phyloP scores from a whole-genome alignment of 2,329 filamentous ascomycete genomes.

The Cryphonectria naterciae region DNA sequence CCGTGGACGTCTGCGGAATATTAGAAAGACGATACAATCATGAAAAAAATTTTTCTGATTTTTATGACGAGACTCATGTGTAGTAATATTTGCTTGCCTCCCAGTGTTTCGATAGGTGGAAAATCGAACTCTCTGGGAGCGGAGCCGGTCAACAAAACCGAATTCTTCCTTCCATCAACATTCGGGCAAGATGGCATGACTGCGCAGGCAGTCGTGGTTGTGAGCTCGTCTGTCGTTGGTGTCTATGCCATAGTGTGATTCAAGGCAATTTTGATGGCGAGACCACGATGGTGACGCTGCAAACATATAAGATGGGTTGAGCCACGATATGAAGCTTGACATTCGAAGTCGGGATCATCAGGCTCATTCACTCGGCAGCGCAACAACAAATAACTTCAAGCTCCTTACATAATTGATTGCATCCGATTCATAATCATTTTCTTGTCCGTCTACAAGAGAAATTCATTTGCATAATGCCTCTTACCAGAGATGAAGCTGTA shows the following conservation, averaged over 20 bases:
- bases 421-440: neutral
- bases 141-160: neutral
- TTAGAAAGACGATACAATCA: neutral
- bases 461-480: neutral
- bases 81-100: neutral
- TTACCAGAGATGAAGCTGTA: conserved; percentile 22
- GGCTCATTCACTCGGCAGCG: neutral
- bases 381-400: neutral
- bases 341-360: neutral
- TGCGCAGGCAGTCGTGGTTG: neutral
- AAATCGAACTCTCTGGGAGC: neutral
- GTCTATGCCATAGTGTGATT: neutral
- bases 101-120: conserved; percentile 2
- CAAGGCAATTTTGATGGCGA: neutral
- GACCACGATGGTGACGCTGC: neutral
- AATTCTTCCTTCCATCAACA: neutral
- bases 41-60: conserved; percentile 1
- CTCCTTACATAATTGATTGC: neutral
- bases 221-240: neutral
- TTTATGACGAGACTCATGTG: neutral
- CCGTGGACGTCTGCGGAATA: neutral
- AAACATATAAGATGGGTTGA: conserved; percentile 1
- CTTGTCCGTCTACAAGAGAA: too few species aligned
- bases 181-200: neutral
- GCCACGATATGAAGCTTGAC: neutral